Evolutionary conservation across 2,329 filamentous ascomycete genomes (phyloP), one percentile per base, ranked within the genome.

Genomic region (Alternaria burnsii): DNA sequence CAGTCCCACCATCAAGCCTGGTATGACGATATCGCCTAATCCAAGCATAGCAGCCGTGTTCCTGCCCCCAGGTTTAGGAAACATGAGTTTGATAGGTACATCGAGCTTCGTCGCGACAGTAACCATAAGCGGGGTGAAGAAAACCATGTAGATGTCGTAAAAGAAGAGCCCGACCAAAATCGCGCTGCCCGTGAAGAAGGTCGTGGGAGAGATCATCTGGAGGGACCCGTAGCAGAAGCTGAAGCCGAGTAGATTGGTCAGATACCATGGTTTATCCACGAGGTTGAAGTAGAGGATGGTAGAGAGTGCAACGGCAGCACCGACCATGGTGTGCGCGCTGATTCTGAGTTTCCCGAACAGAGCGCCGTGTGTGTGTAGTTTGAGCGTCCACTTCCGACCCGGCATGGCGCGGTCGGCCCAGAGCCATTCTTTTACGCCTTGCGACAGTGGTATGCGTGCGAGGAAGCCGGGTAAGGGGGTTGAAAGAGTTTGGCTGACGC

Each of bases 101-200:
- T 99, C 94, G 26, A 99, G 83, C 41, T 90, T 91, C 8, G 90
- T 97, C 12, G 94, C 95, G 9, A 99, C 92, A 0, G 91, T 92
- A 7, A 94, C 84, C 92, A 95, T 95, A 75, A 92, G 89, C 0
- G 92, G 92, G 82, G 91, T 94, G 75, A 91, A 95, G 75, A 95
- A 95, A 6, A 95, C 92, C 84, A 94, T 93, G 77, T 95, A 89
- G 50, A 99, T 94, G 75, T 99, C 94, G 74, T 99, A 99, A 73
- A 97, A 88, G 81, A 98, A 98, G 1, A 98, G 83, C 0, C 90
- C 92, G 10, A 84, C 81, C 1, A 98, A 83, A 10, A 98, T 88
- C 43, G 94, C 78, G 7, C 90, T 91, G 0, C 93, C 93, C 0
- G 92, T 97, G 55, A 86, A 81, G 74, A 97, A 97, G 0, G 92